Conservation (phyloP, 2,329 filamentous ascomycete species). For the Microdochium trichocladiopsis region DNA sequence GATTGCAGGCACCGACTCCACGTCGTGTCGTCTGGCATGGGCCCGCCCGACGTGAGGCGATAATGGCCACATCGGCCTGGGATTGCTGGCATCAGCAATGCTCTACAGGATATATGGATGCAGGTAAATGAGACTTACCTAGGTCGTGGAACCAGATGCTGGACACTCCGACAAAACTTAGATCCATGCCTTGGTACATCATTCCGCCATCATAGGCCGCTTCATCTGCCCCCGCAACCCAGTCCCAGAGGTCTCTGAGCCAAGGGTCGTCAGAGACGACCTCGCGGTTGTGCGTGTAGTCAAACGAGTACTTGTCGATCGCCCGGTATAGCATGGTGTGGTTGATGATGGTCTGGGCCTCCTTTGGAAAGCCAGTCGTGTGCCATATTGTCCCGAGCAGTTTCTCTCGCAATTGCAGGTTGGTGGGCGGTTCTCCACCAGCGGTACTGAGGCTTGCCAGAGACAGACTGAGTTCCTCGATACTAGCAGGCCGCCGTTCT, state of each 20-base stretch:
- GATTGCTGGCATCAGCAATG: background rate
- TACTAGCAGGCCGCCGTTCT: conserved; percentile 5
- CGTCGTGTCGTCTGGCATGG: conserved; percentile 37
- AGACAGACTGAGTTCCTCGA: conserved; percentile 19
- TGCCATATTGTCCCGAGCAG: conserved; percentile 38
- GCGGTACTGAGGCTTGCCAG: conserved; percentile 28
- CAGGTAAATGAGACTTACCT: conserved; percentile 27
- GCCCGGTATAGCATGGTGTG: conserved; percentile 53
- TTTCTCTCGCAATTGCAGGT: conserved; percentile 50
- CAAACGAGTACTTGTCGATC: conserved; percentile 55
- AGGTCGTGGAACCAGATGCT: conserved; percentile 66
- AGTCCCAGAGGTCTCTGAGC: conserved; percentile 74
- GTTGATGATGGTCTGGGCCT: conserved; percentile 45
- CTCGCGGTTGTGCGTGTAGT: conserved; percentile 56
- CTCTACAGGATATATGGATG: background rate
- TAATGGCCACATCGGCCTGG: background rate
- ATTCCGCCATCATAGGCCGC: conserved; percentile 63
- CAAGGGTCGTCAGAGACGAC: conserved; percentile 67
- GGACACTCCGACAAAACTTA: conserved; percentile 69
- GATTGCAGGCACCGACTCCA: conserved; percentile 58
- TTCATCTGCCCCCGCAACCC: conserved; percentile 59
- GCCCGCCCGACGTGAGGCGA: conserved; percentile 17
- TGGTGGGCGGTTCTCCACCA: conserved; percentile 32
- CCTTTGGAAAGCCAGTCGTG: conserved; percentile 37
- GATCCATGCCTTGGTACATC: conserved; percentile 59